These are phyloP conservation scores for Trametes cubensis DNA, from an alignment of 768 basidiomycete species.

Conservation along the genomic window DNA sequence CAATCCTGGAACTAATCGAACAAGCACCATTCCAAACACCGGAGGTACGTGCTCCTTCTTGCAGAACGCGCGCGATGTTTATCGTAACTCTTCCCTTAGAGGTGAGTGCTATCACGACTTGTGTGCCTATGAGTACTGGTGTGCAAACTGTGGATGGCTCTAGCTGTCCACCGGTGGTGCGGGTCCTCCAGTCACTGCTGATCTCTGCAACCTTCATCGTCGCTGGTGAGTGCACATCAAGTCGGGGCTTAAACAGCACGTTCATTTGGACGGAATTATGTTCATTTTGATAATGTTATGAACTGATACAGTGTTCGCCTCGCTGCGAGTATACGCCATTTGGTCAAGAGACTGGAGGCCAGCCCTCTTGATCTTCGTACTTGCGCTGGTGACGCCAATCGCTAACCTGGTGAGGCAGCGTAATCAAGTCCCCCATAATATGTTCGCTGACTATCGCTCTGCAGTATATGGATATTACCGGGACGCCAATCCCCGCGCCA, in stretches of 20 bases:
- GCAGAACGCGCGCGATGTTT: too few species aligned
- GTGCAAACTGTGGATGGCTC: neutral
- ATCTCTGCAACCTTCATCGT: constrained; percentile 16
- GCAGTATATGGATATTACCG: constrained; percentile 14
- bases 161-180: constrained; percentile 24
- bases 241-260: too few species aligned
- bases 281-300: too few species aligned
- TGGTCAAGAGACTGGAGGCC: constrained; percentile 27
- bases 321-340: constrained; percentile 26
- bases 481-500: constrained; percentile 17
- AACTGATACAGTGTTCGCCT: constrained; percentile 19
- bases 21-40: constrained; percentile 41
- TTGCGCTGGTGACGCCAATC: constrained; percentile 21
- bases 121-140: neutral
- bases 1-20: constrained; percentile 23
- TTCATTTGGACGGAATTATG: too few species aligned
- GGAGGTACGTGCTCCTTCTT: constrained; percentile 41
- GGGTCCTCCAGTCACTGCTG: constrained; percentile 18
- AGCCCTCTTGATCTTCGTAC: constrained; percentile 21
- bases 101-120: neutral
- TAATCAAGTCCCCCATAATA: too few species aligned
- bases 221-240: constrained; percentile 9
- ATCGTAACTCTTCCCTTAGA: neutral
- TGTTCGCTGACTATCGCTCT: too few species aligned
- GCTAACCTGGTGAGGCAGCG: too few species aligned